Conservation (phyloP, 2,329 filamentous ascomycete genomes). For the Thermothelomyces thermophilus region DNA sequence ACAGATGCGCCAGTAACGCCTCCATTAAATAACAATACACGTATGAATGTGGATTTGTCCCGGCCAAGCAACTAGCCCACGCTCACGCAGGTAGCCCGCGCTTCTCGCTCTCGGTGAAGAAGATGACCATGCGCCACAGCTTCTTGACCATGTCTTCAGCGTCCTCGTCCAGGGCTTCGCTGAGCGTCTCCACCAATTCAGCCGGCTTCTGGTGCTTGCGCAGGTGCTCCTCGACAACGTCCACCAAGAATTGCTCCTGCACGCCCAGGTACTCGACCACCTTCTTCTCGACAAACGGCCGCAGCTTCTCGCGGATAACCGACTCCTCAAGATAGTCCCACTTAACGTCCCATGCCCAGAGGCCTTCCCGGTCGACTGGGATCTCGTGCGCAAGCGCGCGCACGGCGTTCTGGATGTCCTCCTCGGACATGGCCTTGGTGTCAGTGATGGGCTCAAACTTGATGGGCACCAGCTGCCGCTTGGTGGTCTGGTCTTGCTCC, state of each 20-base stretch:
- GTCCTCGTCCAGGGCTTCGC: conserved; percentile 88
- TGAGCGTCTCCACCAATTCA: conserved; percentile 76
- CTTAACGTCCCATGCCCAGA: conserved; percentile 89
- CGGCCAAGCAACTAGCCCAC: background rate
- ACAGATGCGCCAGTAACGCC: background rate
- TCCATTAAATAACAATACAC: background rate
- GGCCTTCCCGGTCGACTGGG: conserved; percentile 72
- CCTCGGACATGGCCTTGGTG: conserved; percentile 67
- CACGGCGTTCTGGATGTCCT: conserved; percentile 78
- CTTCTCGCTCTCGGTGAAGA: conserved; percentile 94
- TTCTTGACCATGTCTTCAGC: conserved; percentile 92
- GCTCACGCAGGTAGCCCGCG: conserved; percentile 65
- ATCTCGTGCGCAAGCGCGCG: conserved; percentile 83
- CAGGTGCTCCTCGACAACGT: conserved; percentile 84
- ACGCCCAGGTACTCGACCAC: conserved; percentile 94
- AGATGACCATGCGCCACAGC: conserved; percentile 97
- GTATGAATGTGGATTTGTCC: background rate
- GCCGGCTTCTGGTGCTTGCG: conserved; percentile 67
- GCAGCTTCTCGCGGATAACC: conserved; percentile 76
- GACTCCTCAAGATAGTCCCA: conserved; percentile 86
- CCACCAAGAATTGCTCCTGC: conserved; percentile 91
- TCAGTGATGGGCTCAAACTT: conserved; percentile 67
- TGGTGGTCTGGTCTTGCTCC: conserved; percentile 66
- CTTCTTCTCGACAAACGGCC: conserved; percentile 96
- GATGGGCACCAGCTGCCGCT: conserved; percentile 73